phyloP scores from a whole-genome alignment of 208 protist species.

The Naegleria lovaniensis region DNA sequence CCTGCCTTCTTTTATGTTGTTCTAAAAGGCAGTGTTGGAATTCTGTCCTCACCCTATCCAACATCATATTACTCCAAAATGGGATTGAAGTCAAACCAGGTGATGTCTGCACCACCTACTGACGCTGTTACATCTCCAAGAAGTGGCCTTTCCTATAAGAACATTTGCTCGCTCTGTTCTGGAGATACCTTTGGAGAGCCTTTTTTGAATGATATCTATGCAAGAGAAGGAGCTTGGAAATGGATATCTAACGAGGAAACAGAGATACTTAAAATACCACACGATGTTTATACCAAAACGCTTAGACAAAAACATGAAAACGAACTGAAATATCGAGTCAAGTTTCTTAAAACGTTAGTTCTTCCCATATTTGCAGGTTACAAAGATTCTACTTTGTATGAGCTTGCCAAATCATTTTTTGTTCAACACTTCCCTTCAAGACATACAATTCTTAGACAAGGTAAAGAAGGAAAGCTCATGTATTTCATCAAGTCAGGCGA shows the following conservation, averaged over 20 bases:
- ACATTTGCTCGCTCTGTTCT: neutral
- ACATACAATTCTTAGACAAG: neutral
- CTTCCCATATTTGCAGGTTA: neutral
- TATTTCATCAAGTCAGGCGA: conserved; percentile 10
- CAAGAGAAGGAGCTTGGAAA: neutral
- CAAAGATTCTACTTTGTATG: neutral
- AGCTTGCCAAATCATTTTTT: neutral
- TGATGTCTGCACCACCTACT: neutral
- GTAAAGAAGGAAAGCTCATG: neutral
- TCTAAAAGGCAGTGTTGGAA: neutral
- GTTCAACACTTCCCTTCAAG: neutral
- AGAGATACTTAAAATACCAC: neutral
- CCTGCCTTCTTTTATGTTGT: neutral
- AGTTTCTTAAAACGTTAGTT: neutral
- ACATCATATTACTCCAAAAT: neutral
- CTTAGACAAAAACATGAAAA: neutral
- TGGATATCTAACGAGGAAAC: neutral
- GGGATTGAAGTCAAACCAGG: neutral
- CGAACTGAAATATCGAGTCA: neutral
- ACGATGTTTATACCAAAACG: neutral
- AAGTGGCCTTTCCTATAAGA: neutral
- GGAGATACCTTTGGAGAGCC: neutral
- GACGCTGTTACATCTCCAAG: neutral
- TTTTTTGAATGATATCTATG: neutral
- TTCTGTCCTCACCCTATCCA: neutral